These are phyloP conservation scores for Echinochloa phyllopogon DNA, from an alignment of 176 grass and related monocot species.

Conservation along the genomic window DNA sequence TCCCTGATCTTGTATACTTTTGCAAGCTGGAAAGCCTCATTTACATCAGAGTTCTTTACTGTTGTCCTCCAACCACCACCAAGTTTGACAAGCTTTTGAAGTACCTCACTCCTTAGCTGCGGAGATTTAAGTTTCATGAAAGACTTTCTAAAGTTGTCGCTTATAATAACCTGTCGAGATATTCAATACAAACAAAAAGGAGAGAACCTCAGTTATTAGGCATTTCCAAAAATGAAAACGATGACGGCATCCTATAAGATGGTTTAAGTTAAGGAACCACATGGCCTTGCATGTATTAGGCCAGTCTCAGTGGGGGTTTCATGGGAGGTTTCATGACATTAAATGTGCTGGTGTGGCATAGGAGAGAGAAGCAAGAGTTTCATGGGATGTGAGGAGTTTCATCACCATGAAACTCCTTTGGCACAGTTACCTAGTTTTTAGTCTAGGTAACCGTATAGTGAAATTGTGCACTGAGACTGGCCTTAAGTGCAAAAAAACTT, in stretches of 20 bases:
- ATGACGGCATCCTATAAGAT: neutral
- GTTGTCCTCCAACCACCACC: constrained; percentile 67
- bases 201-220: neutral
- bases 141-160: constrained; percentile 77
- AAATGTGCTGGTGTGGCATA: no score
- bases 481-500: constrained; percentile 24
- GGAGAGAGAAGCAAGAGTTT: no score
- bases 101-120: constrained; percentile 48
- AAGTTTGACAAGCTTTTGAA: constrained; percentile 71
- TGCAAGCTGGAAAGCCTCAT: constrained; percentile 53
- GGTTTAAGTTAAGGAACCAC: neutral
- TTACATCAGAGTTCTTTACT: constrained; percentile 21
- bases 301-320: no score
- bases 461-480: no score
- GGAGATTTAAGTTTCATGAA: constrained; percentile 68
- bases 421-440: no score
- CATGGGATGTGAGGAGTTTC: no score
- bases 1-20: constrained; percentile 56
- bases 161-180: constrained; percentile 67
- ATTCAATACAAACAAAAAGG: constrained; percentile 23
- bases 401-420: no score
- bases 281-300: no score
- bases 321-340: no score
- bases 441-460: no score
- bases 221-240: no score